phyloP scores from a whole-genome alignment of 2,329 filamentous ascomycete genomes.

The Aureobasidium sp. region DNA sequence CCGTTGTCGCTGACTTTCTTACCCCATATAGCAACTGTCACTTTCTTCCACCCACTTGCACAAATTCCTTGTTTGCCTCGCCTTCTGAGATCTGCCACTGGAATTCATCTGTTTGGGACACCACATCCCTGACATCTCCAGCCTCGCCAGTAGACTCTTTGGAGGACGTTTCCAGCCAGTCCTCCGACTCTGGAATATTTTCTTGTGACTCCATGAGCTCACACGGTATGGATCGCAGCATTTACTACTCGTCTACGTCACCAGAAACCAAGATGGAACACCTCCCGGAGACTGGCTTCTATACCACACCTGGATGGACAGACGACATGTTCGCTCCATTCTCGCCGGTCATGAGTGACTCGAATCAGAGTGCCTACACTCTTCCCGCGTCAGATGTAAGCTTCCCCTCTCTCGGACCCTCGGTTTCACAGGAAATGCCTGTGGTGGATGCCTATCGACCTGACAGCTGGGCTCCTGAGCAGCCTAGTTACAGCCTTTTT shows the following conservation, averaged over 20 bases:
- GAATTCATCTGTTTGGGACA: conserved; percentile 17
- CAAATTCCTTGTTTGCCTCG: conserved; percentile 16
- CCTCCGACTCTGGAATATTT: conserved; percentile 15
- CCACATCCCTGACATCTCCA: conserved; percentile 13
- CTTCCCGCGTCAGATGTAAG: conserved; percentile 5
- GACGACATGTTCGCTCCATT: conserved; percentile 9
- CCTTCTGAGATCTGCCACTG: conserved; percentile 17
- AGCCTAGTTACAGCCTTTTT: not conserved
- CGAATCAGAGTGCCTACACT: conserved; percentile 7
- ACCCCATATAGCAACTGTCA: conserved; percentile 16
- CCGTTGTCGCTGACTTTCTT: conserved; percentile 12
- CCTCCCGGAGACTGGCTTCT: conserved; percentile 28
- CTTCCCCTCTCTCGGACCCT: conserved; percentile 2
- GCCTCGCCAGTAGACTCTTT: conserved; percentile 13
- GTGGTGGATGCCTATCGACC: not conserved
- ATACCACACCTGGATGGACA: conserved; percentile 17
- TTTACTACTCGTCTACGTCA: conserved; percentile 26
- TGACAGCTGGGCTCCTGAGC: not conserved
- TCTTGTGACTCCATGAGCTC: conserved; percentile 25
- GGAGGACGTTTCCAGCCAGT: conserved; percentile 11
- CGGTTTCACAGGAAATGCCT: conserved; percentile 1
- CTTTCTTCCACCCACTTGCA: conserved; percentile 13
- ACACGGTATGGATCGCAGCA: conserved; percentile 36
- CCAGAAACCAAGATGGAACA: conserved; percentile 29
- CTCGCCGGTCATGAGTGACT: conserved; percentile 14